Evolutionary conservation across 345 rosid genomes (phyloP), one percentile per base, ranked within the genome.

Genomic region (Populus euphratica): DNA sequence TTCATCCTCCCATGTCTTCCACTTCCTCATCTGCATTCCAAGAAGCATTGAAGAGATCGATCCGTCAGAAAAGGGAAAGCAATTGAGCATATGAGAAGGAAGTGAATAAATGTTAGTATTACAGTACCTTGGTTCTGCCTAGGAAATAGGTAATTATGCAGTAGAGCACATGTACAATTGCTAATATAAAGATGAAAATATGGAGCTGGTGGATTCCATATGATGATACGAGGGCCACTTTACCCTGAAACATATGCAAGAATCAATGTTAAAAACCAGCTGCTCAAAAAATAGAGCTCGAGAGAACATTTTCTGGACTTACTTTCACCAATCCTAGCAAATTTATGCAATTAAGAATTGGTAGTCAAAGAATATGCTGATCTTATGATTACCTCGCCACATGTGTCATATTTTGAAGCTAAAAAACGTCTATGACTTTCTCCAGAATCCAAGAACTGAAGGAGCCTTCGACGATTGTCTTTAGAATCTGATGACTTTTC

Each of bases 191-290:
- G 84, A 96, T 92, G 87, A 96, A 94, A 63, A 90, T 85, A 76
- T 96, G 99, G 16, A 96, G 95, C 84, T 94, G 98, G 69, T 96
- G 95, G 74, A 94, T 86, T 0, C 97, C 99, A 33, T 90, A 93
- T 5, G 90, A 56, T 4, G 99, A 89, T 49, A 90, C 91, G 78
- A 96, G 87, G 35, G 98, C 84, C 21, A 94, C 97, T 86, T 91
- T 86, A 0, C 94, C 97, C 98, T 91, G 94, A 71, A 71, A 77
- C 25, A 29, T 41, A 29, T 25, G 31, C 68, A 78, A 69, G 33
- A 59, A 72, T 13, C 18, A 17, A 0, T 36, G 14, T 36, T 69
- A 69, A 29, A 27, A 35, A 59, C 25, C 27, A 35, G 4, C 13
- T 27, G 35, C 49, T 74, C 20, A 27, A 20, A 75, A 64, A 44